A percentile compares a stretch with the other conserved stretches of the same genome.
These are phyloP conservation scores for Starmerella gropengiesseri DNA, from an alignment of 805 yeast species.

Conservation along the genomic window DNA sequence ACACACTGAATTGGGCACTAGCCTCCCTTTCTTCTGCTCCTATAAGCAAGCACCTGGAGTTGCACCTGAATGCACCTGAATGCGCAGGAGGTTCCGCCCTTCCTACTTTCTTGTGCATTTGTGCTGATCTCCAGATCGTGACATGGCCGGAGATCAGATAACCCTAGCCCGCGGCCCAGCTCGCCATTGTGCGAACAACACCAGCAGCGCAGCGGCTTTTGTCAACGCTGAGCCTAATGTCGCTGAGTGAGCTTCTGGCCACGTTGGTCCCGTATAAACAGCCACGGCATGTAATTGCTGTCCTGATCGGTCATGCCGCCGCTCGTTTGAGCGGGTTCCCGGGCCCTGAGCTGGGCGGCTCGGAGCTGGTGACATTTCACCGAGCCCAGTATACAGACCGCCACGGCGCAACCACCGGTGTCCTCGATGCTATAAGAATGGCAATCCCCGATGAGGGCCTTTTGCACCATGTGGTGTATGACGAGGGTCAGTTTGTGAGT, in stretches of 20 bases:
- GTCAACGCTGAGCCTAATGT: not conserved
- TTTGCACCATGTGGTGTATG: not conserved
- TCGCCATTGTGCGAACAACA: no score
- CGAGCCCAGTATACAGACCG: not conserved
- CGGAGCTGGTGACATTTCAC: constrained; percentile 5
- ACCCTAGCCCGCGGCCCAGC: no score
- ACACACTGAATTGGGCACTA: no score
- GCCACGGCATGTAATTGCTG: not conserved
- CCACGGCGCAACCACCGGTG: not conserved
- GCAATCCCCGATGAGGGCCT: not conserved
- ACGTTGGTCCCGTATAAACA: not conserved
- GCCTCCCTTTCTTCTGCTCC: no score
- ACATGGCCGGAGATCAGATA: no score
- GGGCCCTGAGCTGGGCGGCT: not conserved
- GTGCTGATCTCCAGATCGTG: no score
- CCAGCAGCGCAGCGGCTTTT: no score
- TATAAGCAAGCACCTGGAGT: no score
- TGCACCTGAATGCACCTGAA: no score
- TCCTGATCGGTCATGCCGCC: constrained; percentile 3
- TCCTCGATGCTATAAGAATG: not conserved
- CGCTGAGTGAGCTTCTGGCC: not conserved
- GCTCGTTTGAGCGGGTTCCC: not conserved
- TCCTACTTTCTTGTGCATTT: no score
- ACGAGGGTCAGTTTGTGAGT: not conserved
- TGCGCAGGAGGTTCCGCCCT: no score